Conservation (phyloP, 371 early-diverging fungal species). For the Mortierella polycephala region DNA sequence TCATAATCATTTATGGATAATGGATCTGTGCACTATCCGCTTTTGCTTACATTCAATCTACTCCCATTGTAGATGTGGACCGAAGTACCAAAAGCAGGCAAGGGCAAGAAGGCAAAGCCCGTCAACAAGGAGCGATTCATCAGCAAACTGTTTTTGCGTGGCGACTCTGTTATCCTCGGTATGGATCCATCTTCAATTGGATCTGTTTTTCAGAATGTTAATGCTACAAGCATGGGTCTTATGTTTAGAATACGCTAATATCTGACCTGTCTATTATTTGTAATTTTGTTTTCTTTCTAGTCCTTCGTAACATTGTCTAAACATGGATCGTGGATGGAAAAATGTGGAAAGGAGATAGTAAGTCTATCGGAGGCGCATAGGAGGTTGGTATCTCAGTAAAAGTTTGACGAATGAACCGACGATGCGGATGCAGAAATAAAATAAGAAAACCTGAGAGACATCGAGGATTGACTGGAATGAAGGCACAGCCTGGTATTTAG, state of each 20-base stretch:
- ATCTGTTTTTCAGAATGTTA: neutral
- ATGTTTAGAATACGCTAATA: too few species aligned
- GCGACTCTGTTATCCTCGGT: constrained; percentile 95
- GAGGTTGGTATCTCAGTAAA: too few species aligned
- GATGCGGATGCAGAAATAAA: too few species aligned
- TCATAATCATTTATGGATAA: neutral
- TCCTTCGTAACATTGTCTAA: constrained; percentile 48
- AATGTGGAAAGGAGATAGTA: neutral
- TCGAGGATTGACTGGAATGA: too few species aligned
- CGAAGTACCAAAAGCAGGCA: constrained; percentile 89
- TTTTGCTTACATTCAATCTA: neutral
- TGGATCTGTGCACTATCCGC: neutral
- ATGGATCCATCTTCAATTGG: constrained; percentile 4
- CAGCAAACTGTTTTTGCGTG: constrained; percentile 97
- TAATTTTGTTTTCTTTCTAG: constrained; percentile 2
- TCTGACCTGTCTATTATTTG: neutral
- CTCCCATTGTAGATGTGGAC: constrained; percentile 88
- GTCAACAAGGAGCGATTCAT: constrained; percentile 98
- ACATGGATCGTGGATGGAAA: neutral
- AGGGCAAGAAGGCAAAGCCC: constrained; percentile 94
- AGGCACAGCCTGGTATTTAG: too few species aligned
- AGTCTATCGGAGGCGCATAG: neutral
- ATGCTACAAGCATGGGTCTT: neutral
- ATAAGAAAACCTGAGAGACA: too few species aligned
- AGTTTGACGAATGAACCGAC: too few species aligned